These are phyloP conservation scores for Vitis riparia DNA, from an alignment of 164 flowering plant species.

Conservation along the genomic window DNA sequence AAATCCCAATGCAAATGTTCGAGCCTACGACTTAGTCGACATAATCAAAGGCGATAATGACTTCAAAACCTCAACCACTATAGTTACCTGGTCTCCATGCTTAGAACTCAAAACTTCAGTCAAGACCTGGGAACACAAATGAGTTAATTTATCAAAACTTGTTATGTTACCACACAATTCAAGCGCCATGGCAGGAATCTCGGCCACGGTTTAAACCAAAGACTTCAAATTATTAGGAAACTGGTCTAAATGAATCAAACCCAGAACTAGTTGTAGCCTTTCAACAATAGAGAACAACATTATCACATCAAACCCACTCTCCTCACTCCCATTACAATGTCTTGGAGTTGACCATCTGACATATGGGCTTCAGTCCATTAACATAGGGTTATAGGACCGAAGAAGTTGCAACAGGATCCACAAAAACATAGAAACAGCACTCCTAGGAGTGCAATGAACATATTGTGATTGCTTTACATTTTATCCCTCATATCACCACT, in stretches of 20 bases:
- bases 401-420: too few species aligned
- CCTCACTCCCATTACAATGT: constrained; percentile 17
- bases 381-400: too few species aligned
- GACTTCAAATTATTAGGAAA: constrained; percentile 83
- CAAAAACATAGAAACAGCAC: too few species aligned
- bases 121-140: constrained; percentile 55
- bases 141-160: constrained; percentile 34
- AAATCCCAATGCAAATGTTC: constrained; percentile 61
- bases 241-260: constrained; percentile 61
- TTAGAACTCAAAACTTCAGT: constrained; percentile 51
- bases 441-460: too few species aligned
- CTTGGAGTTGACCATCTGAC: too few species aligned
- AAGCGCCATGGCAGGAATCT: constrained; percentile 57
- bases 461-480: too few species aligned
- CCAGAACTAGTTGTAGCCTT: constrained; percentile 48
- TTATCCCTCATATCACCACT: too few species aligned
- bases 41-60: constrained; percentile 58
- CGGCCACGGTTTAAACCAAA: constrained; percentile 64
- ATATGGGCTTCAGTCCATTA: too few species aligned
- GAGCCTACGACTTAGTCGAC: constrained; percentile 51
- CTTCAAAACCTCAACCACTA: constrained; percentile 72
- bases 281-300: constrained; percentile 49
- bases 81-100: constrained; percentile 60
- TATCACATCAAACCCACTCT: constrained; percentile 33
- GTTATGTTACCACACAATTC: constrained; percentile 35